A percentile compares a stretch with the other conserved stretches of the same genome.
Conservation (phyloP, 169 alveolate species). For the Cryptosporidium meleagridis region DNA sequence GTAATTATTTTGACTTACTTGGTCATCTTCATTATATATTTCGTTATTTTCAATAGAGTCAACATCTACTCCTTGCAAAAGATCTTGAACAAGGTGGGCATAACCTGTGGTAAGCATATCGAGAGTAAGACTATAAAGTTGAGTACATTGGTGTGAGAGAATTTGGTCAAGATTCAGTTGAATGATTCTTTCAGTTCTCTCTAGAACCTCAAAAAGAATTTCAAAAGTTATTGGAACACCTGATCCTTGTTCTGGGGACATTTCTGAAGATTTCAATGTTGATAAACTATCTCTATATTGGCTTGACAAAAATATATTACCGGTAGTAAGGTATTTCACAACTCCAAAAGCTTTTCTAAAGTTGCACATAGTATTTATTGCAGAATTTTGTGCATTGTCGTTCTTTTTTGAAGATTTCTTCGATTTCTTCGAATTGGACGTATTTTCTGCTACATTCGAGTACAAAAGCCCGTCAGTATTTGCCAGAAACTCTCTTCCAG, state of each 20-base stretch:
- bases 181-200: conserved; percentile 67
- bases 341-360: conserved; percentile 46
- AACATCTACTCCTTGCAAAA: conserved; percentile 28
- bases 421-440: conserved; percentile 2
- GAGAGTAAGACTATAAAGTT: conserved; percentile 18
- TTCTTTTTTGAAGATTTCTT: background rate
- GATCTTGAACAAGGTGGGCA: conserved; percentile 67
- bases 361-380: conserved; percentile 9
- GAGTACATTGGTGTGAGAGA: conserved; percentile 35
- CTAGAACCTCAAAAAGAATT: conserved; percentile 47
- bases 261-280: conserved; percentile 24
- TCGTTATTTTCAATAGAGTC: background rate
- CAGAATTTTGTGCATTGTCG: background rate
- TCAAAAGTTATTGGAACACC: conserved; percentile 56
- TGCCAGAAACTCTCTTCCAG: conserved; percentile 52
- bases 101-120: conserved; percentile 67
- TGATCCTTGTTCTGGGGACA: conserved; percentile 63
- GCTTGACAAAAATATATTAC: conserved; percentile 13
- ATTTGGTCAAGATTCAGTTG: background rate
- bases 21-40: background rate
- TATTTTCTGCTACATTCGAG: background rate
- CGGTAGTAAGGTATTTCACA: conserved; percentile 32
- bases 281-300: background rate
- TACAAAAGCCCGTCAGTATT: conserved; percentile 39
- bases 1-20: background rate